Evolutionary conservation across 208 protist species (phyloP), one percentile per base, ranked within the genome.

Genomic region (Naegleria gruberi): DNA sequence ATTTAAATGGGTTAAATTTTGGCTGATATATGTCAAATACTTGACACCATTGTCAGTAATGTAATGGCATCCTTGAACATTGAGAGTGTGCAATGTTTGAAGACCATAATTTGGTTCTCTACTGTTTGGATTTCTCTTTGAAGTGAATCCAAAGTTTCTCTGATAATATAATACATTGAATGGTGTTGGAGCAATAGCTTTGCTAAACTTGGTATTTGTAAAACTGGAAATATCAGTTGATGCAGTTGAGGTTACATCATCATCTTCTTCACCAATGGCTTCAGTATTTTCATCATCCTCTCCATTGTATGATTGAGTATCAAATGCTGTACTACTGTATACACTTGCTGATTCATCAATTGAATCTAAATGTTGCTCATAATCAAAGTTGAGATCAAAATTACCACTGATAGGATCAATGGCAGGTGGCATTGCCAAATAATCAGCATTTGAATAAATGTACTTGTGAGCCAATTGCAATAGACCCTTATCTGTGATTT

Each of bases 401-500:
- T 34, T n/a, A 23, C 46, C 45, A 43, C 37, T 65, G 6, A 88
- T 10, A 73, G 84, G 84, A 42, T 88, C 84, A 40, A 46, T 43
- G 1, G 8, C 74, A 43, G 34, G 12, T 34, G 17, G 4, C 43
- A 65, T 23, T 30, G 43, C 4, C 1, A 88, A 65, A 88, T 55
- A 65, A 41, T 88, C 84, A 42, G 84, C 84, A 88, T 88, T 65
- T 6, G n/a, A 43, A 42, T 88, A 88, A 65, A 88, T 88, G 30
- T 65, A 88, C 30, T 88, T 88, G 30, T 88, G 84, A 65, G 84
- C 84, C 0, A 88, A 23, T 65, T 88, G 84, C 43, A 65, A 41
- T 26, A 88, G 46, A 37, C 84, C 84, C n/a, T 88, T 88, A 65
- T 88, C 84, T 42, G 84, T 88, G 4, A 88, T 37, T 88, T 88